Conservation (phyloP, 805 yeast species). For the Yamadazyma sp. region DNA sequence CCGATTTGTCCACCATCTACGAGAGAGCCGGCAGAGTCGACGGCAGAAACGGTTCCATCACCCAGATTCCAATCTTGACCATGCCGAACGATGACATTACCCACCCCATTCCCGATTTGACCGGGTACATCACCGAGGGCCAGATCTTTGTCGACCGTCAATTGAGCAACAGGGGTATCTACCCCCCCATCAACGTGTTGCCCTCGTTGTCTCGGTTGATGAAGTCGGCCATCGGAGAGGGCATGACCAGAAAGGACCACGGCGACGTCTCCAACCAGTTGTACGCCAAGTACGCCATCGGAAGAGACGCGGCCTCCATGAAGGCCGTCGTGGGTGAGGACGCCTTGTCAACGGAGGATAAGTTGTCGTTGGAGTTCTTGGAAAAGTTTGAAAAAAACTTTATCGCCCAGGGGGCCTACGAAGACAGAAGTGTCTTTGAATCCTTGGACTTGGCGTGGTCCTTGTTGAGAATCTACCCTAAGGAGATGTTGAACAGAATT, state of each 20-base stretch:
- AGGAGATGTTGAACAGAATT: constrained; percentile 97
- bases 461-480: constrained; percentile 95
- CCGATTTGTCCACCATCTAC: constrained; percentile 97
- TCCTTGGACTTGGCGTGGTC: constrained; percentile 98
- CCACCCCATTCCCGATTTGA: constrained; percentile 99
- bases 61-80: constrained; percentile 97
- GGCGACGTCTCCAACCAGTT: constrained; percentile 99
- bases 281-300: constrained; percentile 98
- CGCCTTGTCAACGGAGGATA: constrained; percentile 96
- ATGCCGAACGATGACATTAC: constrained; percentile 99
- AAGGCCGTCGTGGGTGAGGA: constrained; percentile 99
- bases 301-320: constrained; percentile 99
- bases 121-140: constrained; percentile 99
- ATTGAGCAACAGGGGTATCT: constrained; percentile 92
- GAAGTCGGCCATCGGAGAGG: constrained; percentile 99
- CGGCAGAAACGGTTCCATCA: constrained; percentile 98
- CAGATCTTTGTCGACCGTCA: constrained; percentile 98
- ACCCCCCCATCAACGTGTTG: constrained; percentile 97
- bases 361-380: constrained; percentile 93
- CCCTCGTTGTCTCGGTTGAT: constrained; percentile 97
- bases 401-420: constrained; percentile 95
- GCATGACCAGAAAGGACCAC: constrained; percentile 99
- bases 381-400: constrained; percentile 97
- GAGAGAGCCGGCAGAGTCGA: constrained; percentile 99
- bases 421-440: constrained; percentile 90